These are phyloP conservation scores for Calonectria henricotiae DNA, from an alignment of 2,329 filamentous ascomycete genomes.

Conservation along the genomic window DNA sequence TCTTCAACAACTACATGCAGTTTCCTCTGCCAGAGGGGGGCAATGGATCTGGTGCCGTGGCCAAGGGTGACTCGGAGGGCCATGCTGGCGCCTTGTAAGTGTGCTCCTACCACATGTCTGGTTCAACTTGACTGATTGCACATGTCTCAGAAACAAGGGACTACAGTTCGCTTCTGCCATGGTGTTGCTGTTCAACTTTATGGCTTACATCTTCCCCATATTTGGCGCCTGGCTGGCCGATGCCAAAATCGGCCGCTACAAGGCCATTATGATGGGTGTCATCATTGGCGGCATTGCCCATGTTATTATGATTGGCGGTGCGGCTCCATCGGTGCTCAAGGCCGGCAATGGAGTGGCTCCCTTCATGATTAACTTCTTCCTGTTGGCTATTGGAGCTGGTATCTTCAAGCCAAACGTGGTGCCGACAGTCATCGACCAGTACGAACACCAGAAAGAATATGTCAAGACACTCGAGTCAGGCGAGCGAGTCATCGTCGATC, in stretches of 20 bases:
- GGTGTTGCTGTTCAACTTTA: conserved; percentile 69
- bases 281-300: conserved; percentile 78
- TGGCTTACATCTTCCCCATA: conserved; percentile 73
- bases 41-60: conserved; percentile 64
- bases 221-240: conserved; percentile 75
- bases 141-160: conserved; percentile 14
- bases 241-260: conserved; percentile 79
- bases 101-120: neutral
- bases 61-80: conserved; percentile 62
- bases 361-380: conserved; percentile 74
- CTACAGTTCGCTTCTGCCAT: conserved; percentile 58
- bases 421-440: conserved; percentile 78
- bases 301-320: conserved; percentile 77
- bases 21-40: conserved; percentile 70
- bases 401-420: conserved; percentile 83
- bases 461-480: conserved; percentile 64
- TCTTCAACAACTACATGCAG: conserved; percentile 75
- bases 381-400: conserved; percentile 74
- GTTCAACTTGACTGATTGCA: neutral
- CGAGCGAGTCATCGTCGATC: conserved; percentile 79
- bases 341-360: conserved; percentile 68
- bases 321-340: conserved; percentile 63
- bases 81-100: conserved; percentile 65
- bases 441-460: conserved; percentile 67
- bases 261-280: conserved; percentile 81